These are phyloP conservation scores for Globisporangium emineosum DNA, from an alignment of 352 stramenopile genomes.

Conservation along the genomic window DNA sequence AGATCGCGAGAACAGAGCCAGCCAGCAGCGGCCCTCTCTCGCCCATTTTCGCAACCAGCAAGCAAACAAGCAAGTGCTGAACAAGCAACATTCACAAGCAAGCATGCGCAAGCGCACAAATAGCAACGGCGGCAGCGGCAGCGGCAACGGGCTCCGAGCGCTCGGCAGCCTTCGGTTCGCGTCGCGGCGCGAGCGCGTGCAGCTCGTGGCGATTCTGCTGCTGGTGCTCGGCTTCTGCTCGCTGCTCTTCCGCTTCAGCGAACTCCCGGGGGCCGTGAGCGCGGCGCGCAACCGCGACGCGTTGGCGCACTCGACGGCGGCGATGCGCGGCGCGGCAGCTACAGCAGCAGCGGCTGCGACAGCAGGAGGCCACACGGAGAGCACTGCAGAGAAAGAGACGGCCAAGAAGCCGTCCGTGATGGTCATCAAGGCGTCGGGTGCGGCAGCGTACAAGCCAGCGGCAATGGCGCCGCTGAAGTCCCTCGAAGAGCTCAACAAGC, in stretches of 20 bases:
- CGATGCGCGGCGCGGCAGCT: neutral
- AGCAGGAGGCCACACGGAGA: neutral
- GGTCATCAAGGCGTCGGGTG: neutral
- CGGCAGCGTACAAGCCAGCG: neutral
- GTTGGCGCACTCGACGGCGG: neutral
- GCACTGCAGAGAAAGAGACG: too few species aligned
- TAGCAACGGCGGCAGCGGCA: neutral
- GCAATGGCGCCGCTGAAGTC: neutral
- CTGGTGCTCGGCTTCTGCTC: constrained; percentile 1
- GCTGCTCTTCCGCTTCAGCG: constrained; percentile 5
- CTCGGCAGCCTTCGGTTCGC: neutral
- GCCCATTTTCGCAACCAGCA: neutral
- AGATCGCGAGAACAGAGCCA: neutral
- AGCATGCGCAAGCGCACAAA: constrained; percentile 4
- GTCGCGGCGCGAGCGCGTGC: constrained; percentile 3
- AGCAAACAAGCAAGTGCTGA: neutral
- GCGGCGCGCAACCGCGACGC: constrained; percentile 2
- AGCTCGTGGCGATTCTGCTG: constrained; percentile 7
- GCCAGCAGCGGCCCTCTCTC: too few species aligned
- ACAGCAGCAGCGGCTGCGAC: neutral
- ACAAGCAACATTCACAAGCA: neutral
- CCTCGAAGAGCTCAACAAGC: constrained; percentile 3
- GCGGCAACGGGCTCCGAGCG: neutral
- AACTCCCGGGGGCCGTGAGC: constrained; percentile 2
- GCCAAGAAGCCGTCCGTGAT: neutral